Conservation (phyloP, 2,329 filamentous ascomycete species). For the Scedosporium apiospermum region DNA sequence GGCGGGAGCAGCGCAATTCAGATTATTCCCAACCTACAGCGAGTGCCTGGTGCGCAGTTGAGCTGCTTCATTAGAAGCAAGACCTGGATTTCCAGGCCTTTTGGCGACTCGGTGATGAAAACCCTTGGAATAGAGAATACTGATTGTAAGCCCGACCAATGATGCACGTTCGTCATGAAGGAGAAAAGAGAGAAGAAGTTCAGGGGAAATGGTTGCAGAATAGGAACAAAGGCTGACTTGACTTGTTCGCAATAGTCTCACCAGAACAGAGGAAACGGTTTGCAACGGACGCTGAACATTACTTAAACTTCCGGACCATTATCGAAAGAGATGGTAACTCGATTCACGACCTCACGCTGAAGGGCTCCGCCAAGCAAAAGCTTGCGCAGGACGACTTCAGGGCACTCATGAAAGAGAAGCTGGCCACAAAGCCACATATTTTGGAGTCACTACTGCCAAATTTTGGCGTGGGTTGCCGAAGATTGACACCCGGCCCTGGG, state of each 20-base stretch:
- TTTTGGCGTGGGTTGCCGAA: conserved; percentile 26
- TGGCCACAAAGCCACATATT: no score
- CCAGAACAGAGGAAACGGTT: conserved; percentile 17
- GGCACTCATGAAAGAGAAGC: no score
- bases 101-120: conserved; percentile 34
- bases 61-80: conserved; percentile 38
- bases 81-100: conserved; percentile 39
- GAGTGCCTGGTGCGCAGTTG: conserved; percentile 27
- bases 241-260: no score
- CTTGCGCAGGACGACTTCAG: no score
- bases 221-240: no score
- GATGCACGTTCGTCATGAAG: no score
- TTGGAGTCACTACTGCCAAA: no score
- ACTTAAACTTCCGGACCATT: conserved; percentile 30
- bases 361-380: conserved; percentile 15
- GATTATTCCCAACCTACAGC: conserved; percentile 39
- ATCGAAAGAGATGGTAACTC: conserved; percentile 33
- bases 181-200: no score
- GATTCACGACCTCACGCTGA: conserved; percentile 30
- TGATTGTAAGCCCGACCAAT: conserved; percentile 1
- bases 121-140: conserved; percentile 27
- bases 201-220: no score
- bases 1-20: conserved; percentile 43
- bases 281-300: conserved; percentile 24
- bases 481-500: conserved; percentile 29